Evolutionary conservation across 2,329 filamentous ascomycete genomes (phyloP), one percentile per base, ranked within the genome.

Genomic region (Fusarium sp.): DNA sequence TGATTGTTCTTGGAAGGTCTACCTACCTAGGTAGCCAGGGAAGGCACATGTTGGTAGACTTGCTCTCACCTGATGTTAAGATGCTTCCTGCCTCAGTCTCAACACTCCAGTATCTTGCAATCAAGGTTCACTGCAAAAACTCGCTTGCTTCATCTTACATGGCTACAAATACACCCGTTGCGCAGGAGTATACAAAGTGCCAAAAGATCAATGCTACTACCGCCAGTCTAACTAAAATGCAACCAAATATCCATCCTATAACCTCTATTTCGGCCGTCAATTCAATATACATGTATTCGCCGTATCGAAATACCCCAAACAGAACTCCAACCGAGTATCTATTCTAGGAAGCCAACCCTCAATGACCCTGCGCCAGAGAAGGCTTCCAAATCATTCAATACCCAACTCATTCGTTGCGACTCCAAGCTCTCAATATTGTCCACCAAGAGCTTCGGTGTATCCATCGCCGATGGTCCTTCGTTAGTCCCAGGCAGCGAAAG

Each of bases 381-480:
- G 27, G 73, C 74, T 50, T 72, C 70, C 39, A 78, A 31, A 55
- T 78, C 75, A 53, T 74, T 76, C 42, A 78, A 52, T 14, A 77
- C 64, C 36, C 57, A 54, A 27, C 68, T 68, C 7, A 78, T 74
- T 20, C 76, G 68, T 31, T 62, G 68, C 18, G 64, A 68, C 45
- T 73, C 61, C 10, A 77, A 44, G 6, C 22, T 18, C 20, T 45
- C 50, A 11, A 74, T 31, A 14, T 59, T 33, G 25, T 13, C 60
- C 60, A 25, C 62, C 10, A 72, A 39, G 35, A 62, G 47, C 8
- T 68, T 62, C 2, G 33, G 50, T 5, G 56, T 27, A 4, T 39
- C 44, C 11, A 13, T 25, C 5, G 20, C 27, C 4, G 27, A n/a
- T 8, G 27, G 9, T 10, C 57, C 60, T 5, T 65, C 44, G 5